phyloP scores from a whole-genome alignment of 2,329 filamentous ascomycete genomes.

The Ophiostoma novo-ulmi region DNA sequence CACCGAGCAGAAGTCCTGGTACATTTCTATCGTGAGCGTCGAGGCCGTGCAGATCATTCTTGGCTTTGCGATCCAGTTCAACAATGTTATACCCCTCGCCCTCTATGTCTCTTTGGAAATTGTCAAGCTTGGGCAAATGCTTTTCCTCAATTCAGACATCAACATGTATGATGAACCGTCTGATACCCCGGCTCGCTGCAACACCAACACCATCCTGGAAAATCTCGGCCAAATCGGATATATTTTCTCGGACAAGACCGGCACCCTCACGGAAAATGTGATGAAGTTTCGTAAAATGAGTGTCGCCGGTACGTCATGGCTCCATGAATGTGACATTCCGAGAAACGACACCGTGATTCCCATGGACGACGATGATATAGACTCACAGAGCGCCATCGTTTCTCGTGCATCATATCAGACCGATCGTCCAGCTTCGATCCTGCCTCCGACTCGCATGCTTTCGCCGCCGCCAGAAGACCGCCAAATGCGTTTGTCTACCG shows the following conservation, averaged over 20 bases:
- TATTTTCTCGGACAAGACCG: slow-evolving; percentile 91
- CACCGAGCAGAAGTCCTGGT: slow-evolving; percentile 69
- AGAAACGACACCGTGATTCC: slow-evolving; percentile 30
- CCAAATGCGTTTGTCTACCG: neutral
- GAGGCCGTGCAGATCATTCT: slow-evolving; percentile 76
- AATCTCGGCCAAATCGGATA: slow-evolving; percentile 87
- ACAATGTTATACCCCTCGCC: slow-evolving; percentile 87
- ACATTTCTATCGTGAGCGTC: slow-evolving; percentile 66
- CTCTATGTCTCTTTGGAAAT: slow-evolving; percentile 88
- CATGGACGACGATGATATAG: slow-evolving; percentile 24
- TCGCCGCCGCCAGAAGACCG: neutral
- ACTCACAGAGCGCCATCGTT: neutral
- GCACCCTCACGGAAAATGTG: slow-evolving; percentile 86
- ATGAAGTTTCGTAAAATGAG: slow-evolving; percentile 96
- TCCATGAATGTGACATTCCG: slow-evolving; percentile 70
- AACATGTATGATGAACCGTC: slow-evolving; percentile 86
- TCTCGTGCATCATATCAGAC: neutral
- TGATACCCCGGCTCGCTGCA: slow-evolving; percentile 80
- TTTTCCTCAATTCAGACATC: slow-evolving; percentile 72
- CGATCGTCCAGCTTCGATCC: neutral
- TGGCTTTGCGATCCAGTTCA: slow-evolving; percentile 93
- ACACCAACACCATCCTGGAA: slow-evolving; percentile 92
- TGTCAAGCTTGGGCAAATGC: slow-evolving; percentile 72
- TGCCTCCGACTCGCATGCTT: slow-evolving; percentile 1
- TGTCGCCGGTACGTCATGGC: slow-evolving; percentile 81